Percentiles rank a stretch among this genome's conserved stretches.
Evolutionary conservation across 129 eudicot species (phyloP).

Genomic region (Logfia minima): DNA sequence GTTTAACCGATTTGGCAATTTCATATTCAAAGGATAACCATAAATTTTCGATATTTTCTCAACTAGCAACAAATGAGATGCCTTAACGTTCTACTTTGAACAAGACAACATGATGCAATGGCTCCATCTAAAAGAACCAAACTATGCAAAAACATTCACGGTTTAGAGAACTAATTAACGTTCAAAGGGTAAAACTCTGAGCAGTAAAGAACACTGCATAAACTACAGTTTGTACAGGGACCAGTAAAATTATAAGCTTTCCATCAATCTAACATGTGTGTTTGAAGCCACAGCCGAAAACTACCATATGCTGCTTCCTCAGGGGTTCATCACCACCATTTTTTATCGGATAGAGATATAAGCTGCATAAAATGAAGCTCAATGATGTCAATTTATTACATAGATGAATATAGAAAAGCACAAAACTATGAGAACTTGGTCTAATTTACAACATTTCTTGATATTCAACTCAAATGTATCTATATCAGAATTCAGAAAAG

Average conservation of each 20-base stretch:
- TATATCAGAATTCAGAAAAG: not conserved
- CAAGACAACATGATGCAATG: slow-evolving; percentile 24
- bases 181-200: slow-evolving; percentile 15
- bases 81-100: not conserved
- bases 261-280: slow-evolving; percentile 14
- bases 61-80: not conserved
- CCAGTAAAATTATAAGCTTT: slow-evolving; percentile 22
- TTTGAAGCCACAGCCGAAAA: slow-evolving; percentile 16
- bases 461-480: not conserved
- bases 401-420: slow-evolving; percentile 1
- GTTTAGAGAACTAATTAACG: slow-evolving; percentile 10
- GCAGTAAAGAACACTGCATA: slow-evolving; percentile 37
- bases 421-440: slow-evolving; percentile 5
- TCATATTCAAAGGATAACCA: not conserved
- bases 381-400: slow-evolving; percentile 1
- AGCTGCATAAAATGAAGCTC: slow-evolving; percentile 29
- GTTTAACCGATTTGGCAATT: not conserved
- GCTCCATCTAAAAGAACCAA: slow-evolving; percentile 24
- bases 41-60: not conserved
- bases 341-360: not conserved
- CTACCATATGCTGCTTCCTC: slow-evolving; percentile 35
- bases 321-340: not conserved
- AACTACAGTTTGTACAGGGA: slow-evolving; percentile 33
- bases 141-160: slow-evolving; percentile 29
- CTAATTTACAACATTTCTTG: not conserved